phyloP scores from a whole-genome alignment of 306 rosid genomes.

The Sicyos baderoa region DNA sequence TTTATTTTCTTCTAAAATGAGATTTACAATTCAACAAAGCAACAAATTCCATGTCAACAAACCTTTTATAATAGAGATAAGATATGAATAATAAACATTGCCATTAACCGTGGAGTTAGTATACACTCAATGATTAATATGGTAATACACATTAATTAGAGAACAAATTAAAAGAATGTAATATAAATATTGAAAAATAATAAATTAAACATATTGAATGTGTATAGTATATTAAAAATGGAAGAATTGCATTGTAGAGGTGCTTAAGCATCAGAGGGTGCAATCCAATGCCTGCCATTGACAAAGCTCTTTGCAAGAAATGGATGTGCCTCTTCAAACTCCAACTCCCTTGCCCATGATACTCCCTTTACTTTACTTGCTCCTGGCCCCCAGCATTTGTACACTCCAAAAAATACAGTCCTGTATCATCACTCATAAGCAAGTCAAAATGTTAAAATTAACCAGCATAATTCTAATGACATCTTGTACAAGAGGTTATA shows the following conservation, averaged over 20 bases:
- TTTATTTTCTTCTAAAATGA: too few species aligned
- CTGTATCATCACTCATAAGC: constrained; percentile 23
- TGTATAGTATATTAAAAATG: too few species aligned
- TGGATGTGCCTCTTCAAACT: constrained; percentile 59
- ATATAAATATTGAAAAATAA: background rate
- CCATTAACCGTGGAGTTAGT: too few species aligned
- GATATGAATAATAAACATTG: too few species aligned
- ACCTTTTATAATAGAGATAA: too few species aligned
- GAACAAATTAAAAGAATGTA: background rate
- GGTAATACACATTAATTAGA: too few species aligned
- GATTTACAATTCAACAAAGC: too few species aligned
- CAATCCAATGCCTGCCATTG: constrained; percentile 89
- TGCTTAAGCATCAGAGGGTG: constrained; percentile 55
- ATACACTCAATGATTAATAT: too few species aligned
- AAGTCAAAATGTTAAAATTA: background rate
- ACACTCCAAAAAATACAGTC: constrained; percentile 68
- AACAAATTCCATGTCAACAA: too few species aligned
- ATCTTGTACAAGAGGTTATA: too few species aligned
- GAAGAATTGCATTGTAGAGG: background rate
- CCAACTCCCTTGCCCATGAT: constrained; percentile 58
- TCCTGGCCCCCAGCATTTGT: constrained; percentile 86
- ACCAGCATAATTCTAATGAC: too few species aligned
- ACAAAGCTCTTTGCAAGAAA: constrained; percentile 74
- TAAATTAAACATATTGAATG: background rate
- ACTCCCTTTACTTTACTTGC: constrained; percentile 43